Base-by-base conservation (phyloP, 805 yeast species). In the Sungouiella thailandica region DNA sequence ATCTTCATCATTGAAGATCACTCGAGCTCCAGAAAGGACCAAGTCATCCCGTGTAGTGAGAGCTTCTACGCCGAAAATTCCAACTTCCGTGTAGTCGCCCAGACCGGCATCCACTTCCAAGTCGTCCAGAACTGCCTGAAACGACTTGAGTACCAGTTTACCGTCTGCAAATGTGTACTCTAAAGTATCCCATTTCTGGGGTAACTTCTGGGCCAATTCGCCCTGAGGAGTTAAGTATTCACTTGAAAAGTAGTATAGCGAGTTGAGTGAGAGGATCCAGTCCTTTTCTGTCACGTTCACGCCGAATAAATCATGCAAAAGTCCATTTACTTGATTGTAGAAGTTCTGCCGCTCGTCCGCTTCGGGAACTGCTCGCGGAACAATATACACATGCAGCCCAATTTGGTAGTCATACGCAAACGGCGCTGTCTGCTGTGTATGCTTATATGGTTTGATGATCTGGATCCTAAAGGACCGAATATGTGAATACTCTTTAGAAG, bases 1-100 rank as follows among this genome's bases (percentile, higher is more conserved):
- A 3, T 35, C 32, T 7, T 31, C 35, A 16, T 46, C 47, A 25
- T 56, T 53, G 40, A 55, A 36, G 7, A 58, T 35, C 3, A 57
- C 57, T 28, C 72, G 38, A 11, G 60, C 43, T 1, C 72, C 72
- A 14, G 61, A 40, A 17, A 66, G 46, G 2, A 62, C 53, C 11
- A 61, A 27, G 43, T 67, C 72, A 25, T 62, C 68, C 1, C 37
- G 32, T 4, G 55, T 31, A 8, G 65, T 48, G n/a, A 41, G 41
- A 2, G 46, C 43, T 31, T 62, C 63, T 5, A 54, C 27, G 17
- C 53, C 34, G 41, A 67, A 67, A 9, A 67, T 41, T 1, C 72
- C 72, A 6, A 64, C 40, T 39, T 67, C 72, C 18, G 55, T 55
- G 26, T 42, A 41, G n/a, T 28, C 40, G 6, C 13, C 20, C 8